A percentile compares a stretch with the other conserved stretches of the same genome.
Evolutionary conservation across 164 flowering plant species (phyloP).

Genomic region (Chimonanthus praecox): DNA sequence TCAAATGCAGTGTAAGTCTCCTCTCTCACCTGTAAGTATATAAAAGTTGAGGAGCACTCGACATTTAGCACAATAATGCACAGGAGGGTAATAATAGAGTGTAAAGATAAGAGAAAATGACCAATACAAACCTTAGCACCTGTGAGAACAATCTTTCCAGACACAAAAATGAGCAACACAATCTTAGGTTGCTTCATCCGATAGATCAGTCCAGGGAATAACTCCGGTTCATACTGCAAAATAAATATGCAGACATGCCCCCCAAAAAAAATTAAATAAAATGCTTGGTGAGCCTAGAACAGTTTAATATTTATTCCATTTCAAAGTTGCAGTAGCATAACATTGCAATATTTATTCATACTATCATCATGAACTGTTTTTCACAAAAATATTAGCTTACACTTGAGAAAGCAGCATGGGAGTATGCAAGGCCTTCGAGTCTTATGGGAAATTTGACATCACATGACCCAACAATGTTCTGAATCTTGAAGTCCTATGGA

Average conservation of each 20-base stretch:
- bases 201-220: conserved; percentile 89
- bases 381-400: conserved; percentile 32
- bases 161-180: conserved; percentile 84
- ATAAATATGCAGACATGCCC: conserved; percentile 15
- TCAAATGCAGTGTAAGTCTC: conserved; percentile 81
- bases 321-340: neutral
- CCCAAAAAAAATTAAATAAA: no score
- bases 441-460: conserved; percentile 89
- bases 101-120: no score
- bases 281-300: no score
- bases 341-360: neutral
- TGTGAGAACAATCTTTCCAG: conserved; percentile 88
- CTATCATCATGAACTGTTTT: neutral
- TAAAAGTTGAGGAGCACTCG: no score
- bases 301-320: neutral
- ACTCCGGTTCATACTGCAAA: conserved; percentile 87
- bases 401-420: conserved; percentile 82
- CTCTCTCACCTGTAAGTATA: conserved; percentile 47
- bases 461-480: conserved; percentile 89
- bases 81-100: no score
- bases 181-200: conserved; percentile 93
- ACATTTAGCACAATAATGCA: no score
- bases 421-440: conserved; percentile 80
- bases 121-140: conserved; percentile 78
- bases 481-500: conserved; percentile 80